phyloP scores from a whole-genome alignment of 2,329 filamentous ascomycete genomes.

The Clarireedia homoeocarpa region DNA sequence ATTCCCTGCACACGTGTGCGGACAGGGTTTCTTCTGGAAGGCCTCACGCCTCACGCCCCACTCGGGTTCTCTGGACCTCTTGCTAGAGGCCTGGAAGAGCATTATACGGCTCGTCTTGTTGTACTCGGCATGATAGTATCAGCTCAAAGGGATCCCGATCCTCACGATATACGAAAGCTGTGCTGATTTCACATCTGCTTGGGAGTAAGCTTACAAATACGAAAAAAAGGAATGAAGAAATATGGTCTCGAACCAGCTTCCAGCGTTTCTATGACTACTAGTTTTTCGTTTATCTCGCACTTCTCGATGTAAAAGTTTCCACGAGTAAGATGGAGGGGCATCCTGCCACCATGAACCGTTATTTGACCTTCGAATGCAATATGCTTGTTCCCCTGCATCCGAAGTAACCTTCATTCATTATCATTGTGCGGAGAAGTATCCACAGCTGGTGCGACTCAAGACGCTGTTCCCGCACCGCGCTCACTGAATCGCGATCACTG shows the following conservation, averaged over 20 bases:
- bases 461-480: too few species aligned
- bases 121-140: neutral
- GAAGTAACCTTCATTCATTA: too few species aligned
- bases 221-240: neutral
- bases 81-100: neutral
- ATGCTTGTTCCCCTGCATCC: too few species aligned
- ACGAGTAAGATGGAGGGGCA: neutral
- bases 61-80: too few species aligned
- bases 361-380: too few species aligned
- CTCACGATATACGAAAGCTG: neutral
- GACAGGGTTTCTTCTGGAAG: neutral
- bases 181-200: too few species aligned
- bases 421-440: too few species aligned
- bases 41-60: neutral
- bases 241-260: neutral
- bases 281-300: neutral
- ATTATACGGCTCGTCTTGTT: neutral
- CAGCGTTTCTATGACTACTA: neutral
- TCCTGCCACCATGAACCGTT: neutral
- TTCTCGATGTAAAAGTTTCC: neutral
- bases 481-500: too few species aligned
- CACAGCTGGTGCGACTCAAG: too few species aligned
- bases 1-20: neutral
- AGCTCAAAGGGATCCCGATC: neutral
- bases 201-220: neutral